Conservation (phyloP, 805 yeast genomes). For the Sugiyamaella lignohabitans region DNA sequence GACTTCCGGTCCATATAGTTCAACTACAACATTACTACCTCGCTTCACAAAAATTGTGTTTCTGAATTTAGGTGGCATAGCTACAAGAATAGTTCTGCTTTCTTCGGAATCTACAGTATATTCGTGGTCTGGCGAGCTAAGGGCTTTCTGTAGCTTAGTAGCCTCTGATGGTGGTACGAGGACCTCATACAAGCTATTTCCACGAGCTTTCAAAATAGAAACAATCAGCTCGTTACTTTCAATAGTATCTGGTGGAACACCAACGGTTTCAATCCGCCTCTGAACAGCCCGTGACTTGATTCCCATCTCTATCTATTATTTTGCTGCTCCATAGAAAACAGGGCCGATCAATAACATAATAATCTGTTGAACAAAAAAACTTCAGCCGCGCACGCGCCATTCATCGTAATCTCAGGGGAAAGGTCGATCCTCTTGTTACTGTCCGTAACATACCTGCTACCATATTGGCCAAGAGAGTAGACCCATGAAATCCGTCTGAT, state of each 20-base stretch:
- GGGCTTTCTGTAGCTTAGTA: constrained; percentile 3
- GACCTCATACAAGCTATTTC: constrained; percentile 30
- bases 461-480: too few species aligned
- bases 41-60: constrained; percentile 32
- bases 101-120: not conserved
- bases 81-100: constrained; percentile 22
- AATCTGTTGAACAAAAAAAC: too few species aligned
- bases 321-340: too few species aligned
- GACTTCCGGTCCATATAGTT: constrained; percentile 19
- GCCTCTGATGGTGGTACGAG: constrained; percentile 21
- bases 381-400: too few species aligned
- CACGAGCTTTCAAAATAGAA: constrained; percentile 27
- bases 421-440: too few species aligned
- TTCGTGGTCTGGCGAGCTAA: not conserved
- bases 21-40: constrained; percentile 31
- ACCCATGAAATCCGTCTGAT: too few species aligned
- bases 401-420: too few species aligned
- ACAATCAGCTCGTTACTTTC: constrained; percentile 27
- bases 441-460: too few species aligned
- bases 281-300: constrained; percentile 15
- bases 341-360: too few species aligned
- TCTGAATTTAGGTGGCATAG: constrained; percentile 31
- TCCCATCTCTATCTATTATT: too few species aligned
- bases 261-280: constrained; percentile 18
- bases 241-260: constrained; percentile 27